A percentile compares a stretch with the other conserved stretches of the same genome.
Conservation (phyloP, 164 flowering plant species). For the Buxus sempervirens region DNA sequence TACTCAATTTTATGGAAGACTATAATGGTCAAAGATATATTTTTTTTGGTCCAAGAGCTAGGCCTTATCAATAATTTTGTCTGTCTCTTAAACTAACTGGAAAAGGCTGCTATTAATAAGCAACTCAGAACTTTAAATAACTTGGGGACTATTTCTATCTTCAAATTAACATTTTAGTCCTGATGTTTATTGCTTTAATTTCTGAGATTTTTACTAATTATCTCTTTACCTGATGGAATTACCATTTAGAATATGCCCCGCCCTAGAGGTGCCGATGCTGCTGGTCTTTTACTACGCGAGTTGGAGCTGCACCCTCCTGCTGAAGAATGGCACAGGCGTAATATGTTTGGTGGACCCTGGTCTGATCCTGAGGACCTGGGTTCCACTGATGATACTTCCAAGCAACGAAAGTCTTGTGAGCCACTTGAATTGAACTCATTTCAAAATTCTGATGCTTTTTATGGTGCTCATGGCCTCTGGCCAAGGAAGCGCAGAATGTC, state of each 20-base stretch:
- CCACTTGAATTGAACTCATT: slow-evolving; percentile 34
- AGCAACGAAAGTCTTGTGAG: slow-evolving; percentile 36
- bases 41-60: background rate
- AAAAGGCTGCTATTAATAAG: background rate
- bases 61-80: too few species aligned
- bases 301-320: slow-evolving; percentile 98
- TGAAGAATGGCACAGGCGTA: slow-evolving; percentile 98
- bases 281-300: slow-evolving; percentile 94
- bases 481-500: slow-evolving; percentile 95
- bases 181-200: background rate
- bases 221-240: slow-evolving; percentile 1
- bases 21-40: too few species aligned
- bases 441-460: slow-evolving; percentile 42
- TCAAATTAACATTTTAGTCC: too few species aligned
- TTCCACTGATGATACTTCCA: slow-evolving; percentile 49
- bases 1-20: background rate
- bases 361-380: slow-evolving; percentile 75
- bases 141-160: background rate
- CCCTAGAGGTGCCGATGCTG: slow-evolving; percentile 99
- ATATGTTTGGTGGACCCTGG: slow-evolving; percentile 97
- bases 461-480: slow-evolving; percentile 76
- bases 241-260: slow-evolving; percentile 87
- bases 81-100: background rate
- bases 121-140: background rate
- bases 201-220: background rate